Evolutionary conservation across 179 eudicot species (phyloP), one percentile per base, ranked within the genome.

Genomic region (Sideroxylon spinosum): DNA sequence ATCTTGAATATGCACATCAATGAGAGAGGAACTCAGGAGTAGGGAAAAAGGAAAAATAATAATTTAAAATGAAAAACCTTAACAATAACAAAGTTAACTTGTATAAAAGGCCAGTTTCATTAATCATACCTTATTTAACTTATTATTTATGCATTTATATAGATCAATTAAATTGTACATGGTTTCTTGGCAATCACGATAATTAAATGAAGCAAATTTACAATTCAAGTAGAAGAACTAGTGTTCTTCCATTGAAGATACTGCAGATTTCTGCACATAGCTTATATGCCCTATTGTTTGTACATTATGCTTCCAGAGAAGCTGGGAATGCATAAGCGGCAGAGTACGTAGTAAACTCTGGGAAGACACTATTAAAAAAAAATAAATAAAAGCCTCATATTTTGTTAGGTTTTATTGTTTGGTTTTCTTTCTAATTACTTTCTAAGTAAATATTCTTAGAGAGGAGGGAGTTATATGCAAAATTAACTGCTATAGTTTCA

Each of bases 191-290:
- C 44, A 37, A 37, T 37, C 44, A 37, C 44, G 5, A 37, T 37
- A 37, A 17, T 9, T 13, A 7, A 59, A 6, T 59, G 68, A 74
- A 32, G 55, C 7, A 74, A 28, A 57, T 60, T 32, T 60, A 26
- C 13, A 37, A 20, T 55, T 60, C 37, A 46, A 12, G 25, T 44
- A 37, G 22, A 37, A 22, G 23, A 60, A 22, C 32, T 7, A 74
- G 22, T 73, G 19, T 60, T 74, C 26, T 14, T 28, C 52, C 14
- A 16, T 16, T 25, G 57, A 12, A 70, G 9, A 68, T 19, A 46
- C 57, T 20, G 44, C 61, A 71, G 44, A 50, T 52, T 71, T 37
- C 17, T 14, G 74, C 25, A 25, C 61, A 71, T 69, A 71, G 60
- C 26, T 52, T 25, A 23, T 52, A 52, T 50, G 28, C 61, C 61